phyloP scores from a whole-genome alignment of 495 filamentous ascomycete genomes.

The Xylaria sp. region DNA sequence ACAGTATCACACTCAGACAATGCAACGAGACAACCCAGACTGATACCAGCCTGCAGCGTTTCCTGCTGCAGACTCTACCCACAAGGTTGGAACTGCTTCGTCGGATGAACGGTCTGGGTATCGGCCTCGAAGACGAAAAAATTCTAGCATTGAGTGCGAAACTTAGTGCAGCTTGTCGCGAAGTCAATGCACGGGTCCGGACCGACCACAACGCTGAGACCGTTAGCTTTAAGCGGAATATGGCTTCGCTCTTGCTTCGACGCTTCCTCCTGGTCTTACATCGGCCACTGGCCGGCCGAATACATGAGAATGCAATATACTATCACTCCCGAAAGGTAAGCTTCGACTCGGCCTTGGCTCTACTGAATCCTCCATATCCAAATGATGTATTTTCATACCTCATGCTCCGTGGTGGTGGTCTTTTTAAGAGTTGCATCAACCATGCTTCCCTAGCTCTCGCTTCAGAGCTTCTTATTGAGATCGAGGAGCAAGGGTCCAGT shows the following conservation, averaged over 20 bases:
- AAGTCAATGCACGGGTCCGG: background rate
- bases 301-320: constrained; percentile 31
- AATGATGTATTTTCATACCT: constrained; percentile 31
- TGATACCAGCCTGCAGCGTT: constrained; percentile 21
- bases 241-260: constrained; percentile 33
- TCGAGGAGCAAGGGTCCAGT: constrained; percentile 32
- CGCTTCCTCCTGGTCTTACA: constrained; percentile 56
- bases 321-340: constrained; percentile 39
- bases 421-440: constrained; percentile 34
- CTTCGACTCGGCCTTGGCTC: constrained; percentile 33
- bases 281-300: constrained; percentile 29
- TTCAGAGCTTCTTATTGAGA: constrained; percentile 32
- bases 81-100: constrained; percentile 15
- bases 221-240: constrained; percentile 21
- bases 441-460: constrained; percentile 33
- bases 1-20: background rate
- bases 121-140: background rate
- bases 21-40: background rate
- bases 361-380: constrained; percentile 24
- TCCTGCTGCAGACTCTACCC: background rate
- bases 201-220: background rate
- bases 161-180: constrained; percentile 1
- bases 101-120: constrained; percentile 10
- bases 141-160: background rate
- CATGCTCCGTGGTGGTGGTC: constrained; percentile 28